Conservation (phyloP, 1,284 basidiomycete genomes). For the Moniliella sp. region DNA sequence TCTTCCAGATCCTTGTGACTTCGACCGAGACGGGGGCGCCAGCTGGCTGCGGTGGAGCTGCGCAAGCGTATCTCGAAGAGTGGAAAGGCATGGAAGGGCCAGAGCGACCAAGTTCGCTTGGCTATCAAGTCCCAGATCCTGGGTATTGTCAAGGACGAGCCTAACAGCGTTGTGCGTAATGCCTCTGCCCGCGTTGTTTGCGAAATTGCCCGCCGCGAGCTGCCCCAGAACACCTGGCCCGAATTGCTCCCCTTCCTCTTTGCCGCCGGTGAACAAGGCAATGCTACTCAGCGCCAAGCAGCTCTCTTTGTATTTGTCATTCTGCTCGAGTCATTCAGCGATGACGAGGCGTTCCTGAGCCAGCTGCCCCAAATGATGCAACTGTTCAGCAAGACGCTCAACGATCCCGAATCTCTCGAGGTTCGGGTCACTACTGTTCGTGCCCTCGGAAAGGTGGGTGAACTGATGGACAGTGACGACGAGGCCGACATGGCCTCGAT, state of each 20-base stretch:
- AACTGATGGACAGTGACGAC: constrained; percentile 73
- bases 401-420: constrained; percentile 68
- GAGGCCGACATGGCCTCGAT: constrained; percentile 74
- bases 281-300: constrained; percentile 62
- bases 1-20: constrained; percentile 67
- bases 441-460: constrained; percentile 71
- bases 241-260: constrained; percentile 72
- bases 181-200: constrained; percentile 76
- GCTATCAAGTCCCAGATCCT: constrained; percentile 4
- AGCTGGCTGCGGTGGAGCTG: constrained; percentile 92
- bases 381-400: constrained; percentile 56
- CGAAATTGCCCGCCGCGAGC: constrained; percentile 76
- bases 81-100: constrained; percentile 60
- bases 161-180: constrained; percentile 51
- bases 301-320: constrained; percentile 77
- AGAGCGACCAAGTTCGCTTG: constrained; percentile 39
- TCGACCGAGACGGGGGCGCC: constrained; percentile 59
- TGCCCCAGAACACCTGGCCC: constrained; percentile 62
- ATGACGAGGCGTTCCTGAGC: constrained; percentile 47
- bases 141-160: constrained; percentile 2
- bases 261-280: constrained; percentile 50
- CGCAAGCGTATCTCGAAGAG: constrained; percentile 69
- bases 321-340: constrained; percentile 73
- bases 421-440: constrained; percentile 69
- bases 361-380: constrained; percentile 56